These are phyloP conservation scores for Betula pendula DNA, from an alignment of 306 rosid species.

Conservation along the genomic window DNA sequence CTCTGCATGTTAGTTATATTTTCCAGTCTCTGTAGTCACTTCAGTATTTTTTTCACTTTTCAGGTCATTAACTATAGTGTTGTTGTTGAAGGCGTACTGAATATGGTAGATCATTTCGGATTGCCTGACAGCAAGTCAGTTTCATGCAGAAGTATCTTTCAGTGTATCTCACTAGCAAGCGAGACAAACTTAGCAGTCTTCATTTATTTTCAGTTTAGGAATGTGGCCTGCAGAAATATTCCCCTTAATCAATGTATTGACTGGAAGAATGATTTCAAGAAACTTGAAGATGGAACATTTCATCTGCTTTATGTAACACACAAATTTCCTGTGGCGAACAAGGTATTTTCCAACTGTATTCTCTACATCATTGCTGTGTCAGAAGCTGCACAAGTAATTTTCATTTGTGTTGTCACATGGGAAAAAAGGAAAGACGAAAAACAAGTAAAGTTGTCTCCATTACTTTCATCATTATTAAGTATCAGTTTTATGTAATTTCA, in stretches of 20 bases:
- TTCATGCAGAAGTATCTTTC: conserved; percentile 66
- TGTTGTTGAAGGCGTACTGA: conserved; percentile 55
- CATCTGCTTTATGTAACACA: conserved; percentile 68
- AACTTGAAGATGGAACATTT: conserved; percentile 57
- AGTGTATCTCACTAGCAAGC: conserved; percentile 39
- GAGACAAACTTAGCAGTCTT: conserved; percentile 38
- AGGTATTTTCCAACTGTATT: conserved; percentile 43
- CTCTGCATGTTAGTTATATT: conserved; percentile 11
- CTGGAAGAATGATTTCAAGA: conserved; percentile 38
- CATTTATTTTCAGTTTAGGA: conserved; percentile 54
- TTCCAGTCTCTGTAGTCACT: conserved; percentile 27
- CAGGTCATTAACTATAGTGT: conserved; percentile 72
- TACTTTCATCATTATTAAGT: conserved; percentile 19
- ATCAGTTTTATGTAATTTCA: conserved; percentile 28
- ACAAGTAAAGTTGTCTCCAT: background rate
- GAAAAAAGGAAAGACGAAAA: conserved; percentile 6
- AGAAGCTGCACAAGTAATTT: conserved; percentile 15
- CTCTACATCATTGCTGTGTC: conserved; percentile 16
- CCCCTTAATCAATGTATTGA: conserved; percentile 39
- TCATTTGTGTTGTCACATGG: conserved; percentile 20
- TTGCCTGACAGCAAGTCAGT: conserved; percentile 38
- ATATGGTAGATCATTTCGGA: conserved; percentile 38
- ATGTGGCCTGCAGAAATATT: conserved; percentile 50
- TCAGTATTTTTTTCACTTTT: conserved; percentile 27
- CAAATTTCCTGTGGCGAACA: conserved; percentile 65